These are phyloP conservation scores for Pisolithus orientalis DNA, from an alignment of 768 basidiomycete genomes.

Conservation along the genomic window DNA sequence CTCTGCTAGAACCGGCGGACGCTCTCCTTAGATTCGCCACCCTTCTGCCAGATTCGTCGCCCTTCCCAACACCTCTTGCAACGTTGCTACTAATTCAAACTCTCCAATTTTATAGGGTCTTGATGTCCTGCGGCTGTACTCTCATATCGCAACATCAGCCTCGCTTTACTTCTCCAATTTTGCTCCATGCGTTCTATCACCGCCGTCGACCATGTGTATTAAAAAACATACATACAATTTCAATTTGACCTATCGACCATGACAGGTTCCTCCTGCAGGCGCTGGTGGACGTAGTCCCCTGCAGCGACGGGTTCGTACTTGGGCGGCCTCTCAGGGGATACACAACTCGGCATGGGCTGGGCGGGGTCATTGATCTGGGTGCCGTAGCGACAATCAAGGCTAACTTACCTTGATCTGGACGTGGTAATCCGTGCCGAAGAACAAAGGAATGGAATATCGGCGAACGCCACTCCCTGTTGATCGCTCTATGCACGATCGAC, in stretches of 20 bases:
- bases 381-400: not conserved
- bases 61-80: no score
- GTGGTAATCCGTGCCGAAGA: conserved; percentile 87
- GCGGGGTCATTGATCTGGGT: not conserved
- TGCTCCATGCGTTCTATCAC: no score
- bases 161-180: no score
- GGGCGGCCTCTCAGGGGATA: conserved; percentile 48
- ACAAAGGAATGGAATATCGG: conserved; percentile 83
- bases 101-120: no score
- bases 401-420: conserved; percentile 64
- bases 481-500: conserved; percentile 82
- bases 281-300: conserved; percentile 76
- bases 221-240: no score
- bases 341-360: conserved; percentile 41
- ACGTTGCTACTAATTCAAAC: no score
- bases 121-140: no score
- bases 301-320: conserved; percentile 71
- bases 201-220: no score
- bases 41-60: conserved; percentile 41
- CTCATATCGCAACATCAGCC: no score
- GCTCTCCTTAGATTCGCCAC: conserved; percentile 69
- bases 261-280: conserved; percentile 44
- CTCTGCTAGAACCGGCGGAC: conserved; percentile 49
- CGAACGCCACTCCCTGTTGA: conserved; percentile 65
- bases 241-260: no score